A percentile compares a stretch with the other conserved stretches of the same genome.
Conservation (phyloP, 148 eudicot species). For the Diospyros kaki region DNA sequence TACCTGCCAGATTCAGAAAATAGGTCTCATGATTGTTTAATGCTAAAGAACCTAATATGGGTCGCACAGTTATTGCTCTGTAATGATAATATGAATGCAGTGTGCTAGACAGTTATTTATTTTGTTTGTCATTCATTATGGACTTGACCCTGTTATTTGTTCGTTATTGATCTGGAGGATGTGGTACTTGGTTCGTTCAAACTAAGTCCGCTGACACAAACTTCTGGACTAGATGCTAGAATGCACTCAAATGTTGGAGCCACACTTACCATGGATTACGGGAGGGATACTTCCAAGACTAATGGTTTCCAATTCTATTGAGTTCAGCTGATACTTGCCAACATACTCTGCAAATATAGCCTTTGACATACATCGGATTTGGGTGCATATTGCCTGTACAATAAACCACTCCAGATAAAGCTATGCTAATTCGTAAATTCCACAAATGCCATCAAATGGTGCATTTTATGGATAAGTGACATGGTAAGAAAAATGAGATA, state of each 20-base stretch:
- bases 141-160: background rate
- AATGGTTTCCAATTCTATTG: conserved; percentile 52
- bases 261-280: conserved; percentile 52
- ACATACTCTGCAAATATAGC: conserved; percentile 60
- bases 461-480: no score
- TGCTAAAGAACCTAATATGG: background rate
- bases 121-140: background rate
- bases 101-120: background rate
- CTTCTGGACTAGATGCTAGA: background rate
- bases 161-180: background rate
- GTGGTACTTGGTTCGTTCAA: background rate
- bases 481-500: background rate
- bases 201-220: background rate
- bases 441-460: background rate
- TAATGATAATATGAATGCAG: background rate
- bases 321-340: conserved; percentile 48
- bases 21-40: background rate
- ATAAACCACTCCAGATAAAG: background rate
- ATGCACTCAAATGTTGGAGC: background rate
- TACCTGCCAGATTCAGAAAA: conserved; percentile 34
- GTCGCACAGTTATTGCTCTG: background rate
- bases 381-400: conserved; percentile 35
- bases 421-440: background rate
- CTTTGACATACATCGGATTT: conserved; percentile 42
- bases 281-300: conserved; percentile 83